Evolutionary conservation across 2,329 filamentous ascomycete genomes (phyloP), one percentile per base, ranked within the genome.

Genomic region (Arthrobotrys iridis): DNA sequence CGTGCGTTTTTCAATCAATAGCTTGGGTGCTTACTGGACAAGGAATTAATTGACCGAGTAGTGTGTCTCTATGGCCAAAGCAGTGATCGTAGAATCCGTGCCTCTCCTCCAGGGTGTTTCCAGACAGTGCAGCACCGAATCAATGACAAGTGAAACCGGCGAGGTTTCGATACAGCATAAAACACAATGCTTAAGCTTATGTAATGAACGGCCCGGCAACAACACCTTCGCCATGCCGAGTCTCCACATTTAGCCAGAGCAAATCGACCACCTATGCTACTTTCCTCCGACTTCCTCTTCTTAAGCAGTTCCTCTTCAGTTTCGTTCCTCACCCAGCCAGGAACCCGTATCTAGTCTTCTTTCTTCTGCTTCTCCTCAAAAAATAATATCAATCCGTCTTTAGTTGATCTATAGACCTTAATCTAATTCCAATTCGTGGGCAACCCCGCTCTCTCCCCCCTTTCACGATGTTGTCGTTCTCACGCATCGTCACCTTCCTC

Each of bases 401-500:
- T 55, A 70, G 65, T 70, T 62, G 65, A 52, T 62, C 65, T 70
- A 50, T 58, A 33, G 50, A 28, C 37, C 37, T 33, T 41, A 35
- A 52, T 52, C n/a, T 20, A 20, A 52, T 20, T 8, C 50, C 15
- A 55, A 55, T 55, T 58, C 55, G 50, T 62, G 11, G 41, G 52
- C 65, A 58, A 52, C 22, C 59, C 46, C 65, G 45, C 55, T 41
- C 40, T 41, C 40, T 37, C 15, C 35, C 63, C 33, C 33, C 24
- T 41, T 48, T 45, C 75, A 88, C 81, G 80, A 96, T 96, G 93
- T 88, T 92, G 81, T 90, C 87, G 81, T 81, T 93, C 72, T 88
- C 91, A 83, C 87, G 90, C 80, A 82, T 93, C 79, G 82, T 93
- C 81, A 85, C 91, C 80, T 86, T 93, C 82, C 86, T 96, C 81